Base-by-base conservation (phyloP, 306 rosid genomes). In the Crataegus laevigata region DNA sequence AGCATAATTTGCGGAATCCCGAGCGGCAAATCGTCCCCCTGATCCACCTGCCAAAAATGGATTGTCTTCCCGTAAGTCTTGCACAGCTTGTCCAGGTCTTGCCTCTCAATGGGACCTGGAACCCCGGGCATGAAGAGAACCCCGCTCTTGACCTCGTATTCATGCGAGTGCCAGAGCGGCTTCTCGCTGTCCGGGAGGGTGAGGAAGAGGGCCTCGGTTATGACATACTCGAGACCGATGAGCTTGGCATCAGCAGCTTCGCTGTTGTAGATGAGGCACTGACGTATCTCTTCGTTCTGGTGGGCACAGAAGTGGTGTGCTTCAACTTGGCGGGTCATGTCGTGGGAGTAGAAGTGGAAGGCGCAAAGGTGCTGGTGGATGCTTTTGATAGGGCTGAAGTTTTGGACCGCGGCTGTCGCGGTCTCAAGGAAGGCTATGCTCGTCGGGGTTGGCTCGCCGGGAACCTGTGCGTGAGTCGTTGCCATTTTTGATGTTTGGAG, bases 341-440 rank as follows among this genome's bases (percentile, higher is more conserved):
- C 98, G 45, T 94, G 9, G 0, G 82, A 71, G 78, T 91, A 94
- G 60, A 90, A 88, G 77, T 91, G 97, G 74, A 91, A 91, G 54
- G 97, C 97, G 91, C 97, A 94, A 74, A 91, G 89, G 76, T 94
- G 94, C 72, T 94, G 98, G 84, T 94, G 97, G 82, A 94, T 90
- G 69, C 85, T 81, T 75, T 83, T 90, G 84, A 90, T 14, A 18
- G 97, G 96, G 72, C 72, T 81, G 30, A 93, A 87, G 73, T 63
- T 43, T 82, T 94, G 97, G 68, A 89, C 78, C 40, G 88, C 84
- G 72, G 91, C 76, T 6, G 91, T 85, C 11, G 86, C 88, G 0
- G 85, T 88, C 66, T 91, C 96, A 2, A 91, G 79, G 38, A 90
- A 63, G 54, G 86, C 81, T 4, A 81, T 85, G 73, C 74, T 71